Base-by-base conservation (phyloP, 768 basidiomycete genomes). In the Mycena latifolia region DNA sequence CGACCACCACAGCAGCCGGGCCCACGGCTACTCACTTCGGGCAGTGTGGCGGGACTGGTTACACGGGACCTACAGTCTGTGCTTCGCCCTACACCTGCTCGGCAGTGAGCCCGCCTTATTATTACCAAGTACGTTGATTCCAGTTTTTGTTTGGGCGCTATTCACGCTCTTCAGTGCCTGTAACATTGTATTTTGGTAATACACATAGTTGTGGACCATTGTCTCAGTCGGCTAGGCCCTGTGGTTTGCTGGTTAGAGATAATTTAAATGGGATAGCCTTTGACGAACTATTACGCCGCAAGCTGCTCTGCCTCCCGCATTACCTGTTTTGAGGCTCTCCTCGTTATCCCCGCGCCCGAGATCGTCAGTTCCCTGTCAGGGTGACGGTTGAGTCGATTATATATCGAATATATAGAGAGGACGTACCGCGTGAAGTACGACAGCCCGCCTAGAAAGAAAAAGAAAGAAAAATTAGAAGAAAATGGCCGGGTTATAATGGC, bases 251-350 rank as follows among this genome's bases (percentile, higher is more conserved):
- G 47, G 63, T 39, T 27, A 7, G 35, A 53, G 52, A 54, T 20
- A 27, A 55, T 7, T 33, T 8, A 20, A 55, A 29, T 17, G 18
- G 4, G 33, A 33, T 37, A 48, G 31, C 5, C 24, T 18, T 20
- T 25, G n/a, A 56, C 65, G 46, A 25, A 65, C 47, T 69, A 94
- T 92, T 55, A 94, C 87, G 70, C 93, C 93, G 73, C 94, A 95
- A 15, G 94, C 93, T n/a, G 87, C 84, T 61, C 92, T 83, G 31
- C 82, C 88, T 14, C 91, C 90, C 18, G 93, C 90, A 73, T 94
- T 92, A 11, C 93, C 93, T 4, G 92, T 94, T 75, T 86, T 92
- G 61, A 89, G 79, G 24, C 90, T 91, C 68, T 93, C 92, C 29
- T 85, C 80, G 71, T 90, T 83, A 45, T 79, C 81, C 18, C 92